Conservation (phyloP, 352 stramenopile species). For the Globisporangium emineosum region DNA sequence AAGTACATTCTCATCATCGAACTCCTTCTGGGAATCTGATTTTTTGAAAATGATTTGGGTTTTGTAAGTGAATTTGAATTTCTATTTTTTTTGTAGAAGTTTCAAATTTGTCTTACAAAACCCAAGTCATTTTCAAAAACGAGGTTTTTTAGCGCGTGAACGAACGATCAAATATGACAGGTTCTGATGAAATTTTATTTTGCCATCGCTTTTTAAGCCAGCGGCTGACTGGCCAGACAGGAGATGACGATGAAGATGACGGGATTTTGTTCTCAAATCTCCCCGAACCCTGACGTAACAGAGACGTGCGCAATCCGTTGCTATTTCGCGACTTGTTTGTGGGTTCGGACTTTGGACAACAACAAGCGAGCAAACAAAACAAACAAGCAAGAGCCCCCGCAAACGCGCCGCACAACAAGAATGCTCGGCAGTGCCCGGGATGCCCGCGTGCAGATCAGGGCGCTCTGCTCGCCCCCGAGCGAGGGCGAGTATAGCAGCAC, state of each 20-base stretch:
- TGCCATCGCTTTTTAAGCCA: background rate
- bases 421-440: background rate
- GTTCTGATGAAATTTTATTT: background rate
- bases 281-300: background rate
- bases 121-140: too few species aligned
- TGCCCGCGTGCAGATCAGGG: constrained; percentile 17
- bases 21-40: too few species aligned
- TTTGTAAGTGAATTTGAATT: too few species aligned
- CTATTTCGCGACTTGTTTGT: background rate
- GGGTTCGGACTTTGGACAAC: background rate
- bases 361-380: background rate
- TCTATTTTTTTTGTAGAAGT: too few species aligned
- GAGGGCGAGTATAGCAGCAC: background rate
- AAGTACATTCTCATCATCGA: too few species aligned
- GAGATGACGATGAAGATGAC: background rate
- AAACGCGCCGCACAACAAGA: background rate
- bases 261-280: background rate
- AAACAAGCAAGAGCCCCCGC: background rate
- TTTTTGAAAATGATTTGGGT: too few species aligned
- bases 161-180: too few species aligned
- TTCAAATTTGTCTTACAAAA: too few species aligned
- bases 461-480: constrained; percentile 8
- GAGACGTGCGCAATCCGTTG: background rate
- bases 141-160: too few species aligned
- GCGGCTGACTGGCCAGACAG: background rate